Base-by-base conservation (phyloP, 169 alveolate species). In the Plasmodium gaboni region DNA sequence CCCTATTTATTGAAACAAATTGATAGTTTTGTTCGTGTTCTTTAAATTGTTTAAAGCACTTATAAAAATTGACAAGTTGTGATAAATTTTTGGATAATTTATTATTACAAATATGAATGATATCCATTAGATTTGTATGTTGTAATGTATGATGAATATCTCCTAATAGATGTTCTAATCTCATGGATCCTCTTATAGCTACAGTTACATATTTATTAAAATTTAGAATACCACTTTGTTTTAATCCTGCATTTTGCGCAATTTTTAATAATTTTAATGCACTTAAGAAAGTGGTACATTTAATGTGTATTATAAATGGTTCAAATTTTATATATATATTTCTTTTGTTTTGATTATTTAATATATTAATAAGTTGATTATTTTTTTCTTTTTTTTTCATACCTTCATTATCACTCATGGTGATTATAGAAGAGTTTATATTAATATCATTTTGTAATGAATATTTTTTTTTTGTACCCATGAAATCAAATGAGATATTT, bases 221-320 rank as follows among this genome's bases (percentile, higher is more conserved):
- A 8, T 94, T 76, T 9, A 89, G 51, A 1, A 94, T 73, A 0
- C 96, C 96, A 19, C 95, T 92, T 70, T 94, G 95, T 73, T 94
- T 94, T 50, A 94, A 80, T 0, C 96, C 96, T 26, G 91, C 64
- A 42, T 32, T n/a, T 67, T 89, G 89, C 12, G 92, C 90, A 24
- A 94, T 15, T 17, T 92, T 80, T 32, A 94, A 71, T n/a, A 94
- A 74, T 26, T 63, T 72, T 19, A 83, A 38, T 6, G 95, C 95
- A 68, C 86, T 92, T 19, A 46, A 74, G 38, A 94, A 26, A 59
- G 72, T 51, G 2, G 32, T 68, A 63, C 94, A 94, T 55, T 94
- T 94, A 1, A 94, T 92, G 74, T 94, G 96, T 15, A 94, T 57
- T n/a, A 94, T 72, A 24, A 94, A 94, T 26, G 96, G 93, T 73